Conservation (phyloP, 1,284 basidiomycete species). For the Sanghuangporus weigelae region DNA sequence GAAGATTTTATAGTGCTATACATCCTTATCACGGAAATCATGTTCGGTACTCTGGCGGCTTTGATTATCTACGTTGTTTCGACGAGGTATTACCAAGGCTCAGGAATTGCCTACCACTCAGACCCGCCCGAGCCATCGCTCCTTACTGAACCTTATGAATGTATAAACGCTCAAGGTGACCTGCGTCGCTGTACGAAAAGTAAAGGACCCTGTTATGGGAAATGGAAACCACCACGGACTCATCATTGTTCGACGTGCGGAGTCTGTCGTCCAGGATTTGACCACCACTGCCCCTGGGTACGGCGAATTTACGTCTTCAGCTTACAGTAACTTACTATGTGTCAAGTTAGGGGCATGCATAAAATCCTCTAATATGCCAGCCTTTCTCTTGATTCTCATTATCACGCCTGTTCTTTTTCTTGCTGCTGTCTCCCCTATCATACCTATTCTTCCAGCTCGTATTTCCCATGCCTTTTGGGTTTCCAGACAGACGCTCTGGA, state of each 20-base stretch:
- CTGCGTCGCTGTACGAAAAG: not conserved
- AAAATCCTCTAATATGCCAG: conserved; percentile 36
- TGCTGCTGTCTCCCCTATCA: conserved; percentile 32
- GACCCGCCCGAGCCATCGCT: not conserved
- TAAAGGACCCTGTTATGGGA: conserved; percentile 30
- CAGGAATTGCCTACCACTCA: not conserved
- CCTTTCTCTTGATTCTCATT: conserved; percentile 36
- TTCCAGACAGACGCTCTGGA: conserved; percentile 34
- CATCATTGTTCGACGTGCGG: conserved; percentile 49
- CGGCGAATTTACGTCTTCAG: conserved; percentile 13
- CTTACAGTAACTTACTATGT: not conserved
- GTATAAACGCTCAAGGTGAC: conserved; percentile 3
- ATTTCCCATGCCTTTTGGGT: conserved; percentile 29
- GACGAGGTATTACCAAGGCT: not conserved
- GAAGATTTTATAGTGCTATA: conserved; percentile 1
- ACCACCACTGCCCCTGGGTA: conserved; percentile 57
- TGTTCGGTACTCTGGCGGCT: not conserved
- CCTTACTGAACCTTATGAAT: conserved; percentile 10
- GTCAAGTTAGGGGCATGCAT: conserved; percentile 46
- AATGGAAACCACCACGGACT: conserved; percentile 46
- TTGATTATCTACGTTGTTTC: not conserved
- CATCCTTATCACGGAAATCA: not conserved
- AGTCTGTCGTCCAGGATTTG: conserved; percentile 45
- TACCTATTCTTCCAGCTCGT: conserved; percentile 28
- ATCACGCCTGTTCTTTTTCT: conserved; percentile 31